Evolutionary conservation across 495 filamentous ascomycete species (phyloP).

Genomic region (Aspergillus nidulans): DNA sequence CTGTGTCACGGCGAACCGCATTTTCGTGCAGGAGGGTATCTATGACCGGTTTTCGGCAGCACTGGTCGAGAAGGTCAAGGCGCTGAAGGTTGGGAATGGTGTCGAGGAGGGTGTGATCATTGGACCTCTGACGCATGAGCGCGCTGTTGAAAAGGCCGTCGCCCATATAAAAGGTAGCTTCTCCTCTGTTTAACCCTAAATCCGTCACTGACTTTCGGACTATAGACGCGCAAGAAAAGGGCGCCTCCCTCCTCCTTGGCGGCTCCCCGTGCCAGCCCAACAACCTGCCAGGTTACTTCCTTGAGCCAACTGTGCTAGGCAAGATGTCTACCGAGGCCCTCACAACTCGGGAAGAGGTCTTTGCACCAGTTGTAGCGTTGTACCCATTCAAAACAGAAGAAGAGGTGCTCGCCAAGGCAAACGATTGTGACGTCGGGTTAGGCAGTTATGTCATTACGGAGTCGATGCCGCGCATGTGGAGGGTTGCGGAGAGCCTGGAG

Average conservation of each 20-base stretch:
- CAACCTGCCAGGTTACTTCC: conserved; percentile 44
- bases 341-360: conserved; percentile 53
- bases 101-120: conserved; percentile 45
- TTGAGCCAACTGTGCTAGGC: conserved; percentile 45
- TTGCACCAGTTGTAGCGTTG: conserved; percentile 51
- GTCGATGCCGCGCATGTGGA: conserved; percentile 40
- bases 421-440: conserved; percentile 44
- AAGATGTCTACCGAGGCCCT: conserved; percentile 43
- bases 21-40: conserved; percentile 51
- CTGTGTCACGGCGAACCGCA: conserved; percentile 57
- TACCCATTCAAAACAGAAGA: conserved; percentile 48
- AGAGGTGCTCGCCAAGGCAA: conserved; percentile 47
- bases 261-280: neutral
- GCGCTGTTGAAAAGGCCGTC: conserved; percentile 48
- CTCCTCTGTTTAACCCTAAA: neutral
- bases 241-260: neutral
- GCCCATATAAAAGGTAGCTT: conserved; percentile 45
- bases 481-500: conserved; percentile 48
- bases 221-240: neutral
- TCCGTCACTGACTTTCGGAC: neutral
- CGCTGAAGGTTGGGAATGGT: conserved; percentile 54
- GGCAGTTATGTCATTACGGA: conserved; percentile 48
- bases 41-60: conserved; percentile 41
- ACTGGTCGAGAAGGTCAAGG: conserved; percentile 40
- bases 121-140: conserved; percentile 53